A percentile compares a stretch with the other conserved stretches of the same genome.
These are phyloP conservation scores for Nemophila menziesii DNA, from an alignment of 257 asterid genomes.

Conservation along the genomic window DNA sequence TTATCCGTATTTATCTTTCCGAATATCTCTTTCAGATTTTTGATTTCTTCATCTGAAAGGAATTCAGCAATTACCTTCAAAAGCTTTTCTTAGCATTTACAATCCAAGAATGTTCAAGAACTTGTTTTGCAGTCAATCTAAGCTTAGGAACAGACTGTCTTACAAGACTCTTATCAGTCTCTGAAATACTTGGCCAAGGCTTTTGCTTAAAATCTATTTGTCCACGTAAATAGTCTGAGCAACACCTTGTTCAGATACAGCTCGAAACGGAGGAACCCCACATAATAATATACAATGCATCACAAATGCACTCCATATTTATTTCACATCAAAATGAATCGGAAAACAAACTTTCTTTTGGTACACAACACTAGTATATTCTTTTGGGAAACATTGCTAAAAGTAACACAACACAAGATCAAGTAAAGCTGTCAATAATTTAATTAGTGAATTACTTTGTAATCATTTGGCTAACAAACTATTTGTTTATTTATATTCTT, in stretches of 20 bases:
- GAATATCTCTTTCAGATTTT: conserved; percentile 60
- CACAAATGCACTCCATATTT: too few relatives aligned
- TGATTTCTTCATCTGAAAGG: conserved; percentile 63
- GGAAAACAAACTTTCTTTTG: too few relatives aligned
- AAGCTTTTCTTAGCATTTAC: conserved; percentile 56
- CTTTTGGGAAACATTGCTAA: too few relatives aligned
- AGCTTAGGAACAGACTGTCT: conserved; percentile 40
- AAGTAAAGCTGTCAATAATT: too few relatives aligned
- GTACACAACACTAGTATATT: too few relatives aligned
- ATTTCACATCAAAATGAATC: too few relatives aligned
- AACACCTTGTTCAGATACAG: conserved; percentile 77
- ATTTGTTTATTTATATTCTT: too few relatives aligned
- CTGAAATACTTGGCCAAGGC: conserved; percentile 72
- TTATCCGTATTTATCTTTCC: conserved; percentile 48
- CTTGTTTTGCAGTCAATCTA: conserved; percentile 54
- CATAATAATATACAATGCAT: too few relatives aligned
- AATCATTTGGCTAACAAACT: too few relatives aligned
- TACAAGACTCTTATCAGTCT: conserved; percentile 53
- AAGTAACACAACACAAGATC: too few relatives aligned
- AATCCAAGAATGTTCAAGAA: conserved; percentile 65
- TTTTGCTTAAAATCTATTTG: conserved; percentile 50
- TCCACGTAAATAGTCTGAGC: conserved; percentile 62
- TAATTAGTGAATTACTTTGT: too few relatives aligned
- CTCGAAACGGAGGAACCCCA: too few relatives aligned
- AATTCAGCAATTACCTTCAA: conserved; percentile 70